Conservation (phyloP, 129 eudicot genomes). For the Arctium lappa region DNA sequence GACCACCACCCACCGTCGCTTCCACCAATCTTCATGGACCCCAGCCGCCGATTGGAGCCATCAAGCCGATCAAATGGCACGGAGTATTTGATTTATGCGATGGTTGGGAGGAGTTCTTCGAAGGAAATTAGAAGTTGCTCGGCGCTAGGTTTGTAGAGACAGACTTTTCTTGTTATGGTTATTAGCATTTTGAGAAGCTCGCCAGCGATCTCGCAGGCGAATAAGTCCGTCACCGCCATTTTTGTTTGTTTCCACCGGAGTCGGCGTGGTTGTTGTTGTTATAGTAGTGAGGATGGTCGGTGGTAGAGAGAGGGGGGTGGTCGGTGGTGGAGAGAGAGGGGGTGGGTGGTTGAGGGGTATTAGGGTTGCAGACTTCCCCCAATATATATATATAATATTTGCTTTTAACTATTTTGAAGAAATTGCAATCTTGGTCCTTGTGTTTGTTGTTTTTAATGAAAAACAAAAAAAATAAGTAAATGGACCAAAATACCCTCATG, state of each 20-base stretch:
- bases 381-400: no score
- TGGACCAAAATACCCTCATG: no score
- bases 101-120: slow-evolving; percentile 66
- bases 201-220: slow-evolving; percentile 86
- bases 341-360: no score
- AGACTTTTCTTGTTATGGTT: slow-evolving; percentile 49
- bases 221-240: slow-evolving; percentile 71
- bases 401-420: no score
- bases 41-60: slow-evolving; percentile 43
- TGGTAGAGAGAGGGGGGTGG: no score
- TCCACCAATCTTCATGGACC: slow-evolving; percentile 57
- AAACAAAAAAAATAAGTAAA: no score
- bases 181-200: slow-evolving; percentile 74
- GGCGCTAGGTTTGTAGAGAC: slow-evolving; percentile 59
- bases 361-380: no score
- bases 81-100: slow-evolving; percentile 72
- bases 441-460: no score
- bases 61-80: slow-evolving; percentile 80
- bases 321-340: no score
- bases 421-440: no score
- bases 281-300: no score
- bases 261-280: not conserved
- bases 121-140: slow-evolving; percentile 53
- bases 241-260: not conserved
- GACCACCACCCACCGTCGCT: slow-evolving; percentile 30